A percentile compares a stretch with the other conserved stretches of the same genome.
These are phyloP conservation scores for Colletotrichum tofieldiae DNA, from an alignment of 2,329 filamentous ascomycete genomes.

Conservation along the genomic window DNA sequence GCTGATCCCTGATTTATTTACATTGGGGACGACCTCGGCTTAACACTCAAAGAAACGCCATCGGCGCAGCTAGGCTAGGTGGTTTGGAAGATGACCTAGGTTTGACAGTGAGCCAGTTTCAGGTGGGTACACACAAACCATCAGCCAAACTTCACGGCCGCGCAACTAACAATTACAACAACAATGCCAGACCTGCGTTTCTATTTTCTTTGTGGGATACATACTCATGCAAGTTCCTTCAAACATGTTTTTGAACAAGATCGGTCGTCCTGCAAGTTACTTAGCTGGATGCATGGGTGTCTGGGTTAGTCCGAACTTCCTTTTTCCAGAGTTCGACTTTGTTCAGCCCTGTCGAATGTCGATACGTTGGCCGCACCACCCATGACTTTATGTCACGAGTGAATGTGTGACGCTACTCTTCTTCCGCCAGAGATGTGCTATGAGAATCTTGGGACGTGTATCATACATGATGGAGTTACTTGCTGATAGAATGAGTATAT, in stretches of 20 bases:
- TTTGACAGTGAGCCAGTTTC: conserved; percentile 53
- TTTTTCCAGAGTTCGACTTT: conserved; percentile 40
- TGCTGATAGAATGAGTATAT: neutral
- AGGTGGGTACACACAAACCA: conserved; percentile 48
- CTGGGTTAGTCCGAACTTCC: conserved; percentile 48
- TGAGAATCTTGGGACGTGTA: neutral
- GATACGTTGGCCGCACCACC: neutral
- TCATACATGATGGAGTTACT: neutral
- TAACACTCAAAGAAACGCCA: conserved; percentile 51
- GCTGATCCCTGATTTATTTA: neutral
- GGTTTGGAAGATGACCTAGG: conserved; percentile 58
- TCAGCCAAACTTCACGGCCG: conserved; percentile 44
- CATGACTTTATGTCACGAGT: conserved; percentile 15
- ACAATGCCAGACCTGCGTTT: conserved; percentile 44
- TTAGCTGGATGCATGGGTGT: conserved; percentile 40
- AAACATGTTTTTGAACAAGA: conserved; percentile 43
- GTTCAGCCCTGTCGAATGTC: neutral
- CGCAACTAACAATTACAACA: conserved; percentile 47
- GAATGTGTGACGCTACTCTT: conserved; percentile 1
- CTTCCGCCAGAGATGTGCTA: neutral
- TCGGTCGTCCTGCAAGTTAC: conserved; percentile 47
- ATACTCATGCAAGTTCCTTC: conserved; percentile 51
- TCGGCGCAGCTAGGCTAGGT: conserved; percentile 68
- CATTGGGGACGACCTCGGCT: neutral
- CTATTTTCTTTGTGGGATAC: conserved; percentile 46